Evolutionary conservation across 108 stramenopile genomes (phyloP).

Genomic region (Nitzschia putrida): DNA sequence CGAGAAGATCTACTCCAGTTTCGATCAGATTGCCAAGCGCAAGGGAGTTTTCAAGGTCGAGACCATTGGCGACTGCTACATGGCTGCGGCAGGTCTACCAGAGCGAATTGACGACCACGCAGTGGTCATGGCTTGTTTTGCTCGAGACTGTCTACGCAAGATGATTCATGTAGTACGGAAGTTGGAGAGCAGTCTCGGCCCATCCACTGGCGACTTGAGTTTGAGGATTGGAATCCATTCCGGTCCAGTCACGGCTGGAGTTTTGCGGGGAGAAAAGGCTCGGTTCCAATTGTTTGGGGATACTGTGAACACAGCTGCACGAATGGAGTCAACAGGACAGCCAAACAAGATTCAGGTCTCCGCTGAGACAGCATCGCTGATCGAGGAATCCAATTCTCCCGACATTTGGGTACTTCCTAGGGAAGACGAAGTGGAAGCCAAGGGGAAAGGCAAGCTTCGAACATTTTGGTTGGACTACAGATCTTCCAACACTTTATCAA

Average conservation of each 20-base stretch:
- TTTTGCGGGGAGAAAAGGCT: slow-evolving; percentile 31
- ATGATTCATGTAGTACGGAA: slow-evolving; percentile 22
- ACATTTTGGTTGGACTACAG: slow-evolving; percentile 17
- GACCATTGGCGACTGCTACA: slow-evolving; percentile 63
- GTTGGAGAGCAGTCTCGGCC: slow-evolving; percentile 30
- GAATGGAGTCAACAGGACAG: slow-evolving; percentile 30
- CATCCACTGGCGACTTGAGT: slow-evolving; percentile 32
- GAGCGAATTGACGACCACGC: slow-evolving; percentile 42
- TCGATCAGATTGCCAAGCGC: slow-evolving; percentile 34
- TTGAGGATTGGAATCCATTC: slow-evolving; percentile 50
- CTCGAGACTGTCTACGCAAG: slow-evolving; percentile 37
- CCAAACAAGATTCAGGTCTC: slow-evolving; percentile 27
- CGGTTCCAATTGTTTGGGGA: slow-evolving; percentile 34
- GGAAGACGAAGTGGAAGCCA: slow-evolving; percentile 22
- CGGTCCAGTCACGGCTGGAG: slow-evolving; percentile 37
- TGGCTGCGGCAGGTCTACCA: slow-evolving; percentile 44
- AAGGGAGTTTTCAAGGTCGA: slow-evolving; percentile 47
- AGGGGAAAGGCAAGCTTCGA: slow-evolving; percentile 31
- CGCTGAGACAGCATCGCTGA: slow-evolving; percentile 5
- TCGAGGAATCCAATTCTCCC: slow-evolving; percentile 10
- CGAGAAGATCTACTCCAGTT: slow-evolving; percentile 30
- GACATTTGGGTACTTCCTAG: slow-evolving; percentile 23
- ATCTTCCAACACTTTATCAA: not conserved
- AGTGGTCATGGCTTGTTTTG: slow-evolving; percentile 43
- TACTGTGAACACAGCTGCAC: slow-evolving; percentile 45